Conservation (phyloP, 257 asterid species). For the Scutellaria baicalensis region DNA sequence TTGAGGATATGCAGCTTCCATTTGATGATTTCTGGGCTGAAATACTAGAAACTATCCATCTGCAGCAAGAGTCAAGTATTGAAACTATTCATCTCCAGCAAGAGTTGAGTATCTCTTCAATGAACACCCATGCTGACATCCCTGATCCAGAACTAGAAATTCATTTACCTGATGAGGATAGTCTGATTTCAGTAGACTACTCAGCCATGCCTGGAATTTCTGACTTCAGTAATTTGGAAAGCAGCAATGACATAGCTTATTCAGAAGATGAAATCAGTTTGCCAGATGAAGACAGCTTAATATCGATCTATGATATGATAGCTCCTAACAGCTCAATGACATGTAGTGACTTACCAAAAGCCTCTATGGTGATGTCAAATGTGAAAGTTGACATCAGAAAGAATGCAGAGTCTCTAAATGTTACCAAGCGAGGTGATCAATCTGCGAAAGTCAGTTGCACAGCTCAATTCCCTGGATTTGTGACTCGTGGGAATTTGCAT, state of each 20-base stretch:
- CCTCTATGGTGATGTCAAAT: constrained; percentile 11
- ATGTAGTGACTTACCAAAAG: background rate
- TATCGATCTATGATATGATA: constrained; percentile 19
- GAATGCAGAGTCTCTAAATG: background rate
- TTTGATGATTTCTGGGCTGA: constrained; percentile 50
- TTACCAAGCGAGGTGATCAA: background rate
- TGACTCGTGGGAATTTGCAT: constrained; percentile 7
- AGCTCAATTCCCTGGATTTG: background rate
- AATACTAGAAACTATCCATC: constrained; percentile 34
- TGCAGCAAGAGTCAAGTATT: constrained; percentile 21
- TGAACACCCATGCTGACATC: background rate
- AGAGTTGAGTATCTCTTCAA: constrained; percentile 1
- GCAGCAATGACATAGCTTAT: background rate
- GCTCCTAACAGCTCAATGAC: constrained; percentile 11
- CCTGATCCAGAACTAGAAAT: constrained; percentile 19
- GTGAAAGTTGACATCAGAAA: background rate
- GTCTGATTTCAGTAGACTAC: background rate
- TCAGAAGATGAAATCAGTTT: constrained; percentile 22
- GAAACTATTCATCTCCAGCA: constrained; percentile 33
- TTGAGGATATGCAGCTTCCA: constrained; percentile 22
- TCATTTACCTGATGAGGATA: constrained; percentile 18
- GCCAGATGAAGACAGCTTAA: constrained; percentile 40
- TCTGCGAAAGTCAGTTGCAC: background rate
- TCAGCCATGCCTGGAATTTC: background rate
- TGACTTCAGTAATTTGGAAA: background rate